These are phyloP conservation scores for Macaranga tanarius DNA, from an alignment of 441 rosid genomes.

Conservation along the genomic window DNA sequence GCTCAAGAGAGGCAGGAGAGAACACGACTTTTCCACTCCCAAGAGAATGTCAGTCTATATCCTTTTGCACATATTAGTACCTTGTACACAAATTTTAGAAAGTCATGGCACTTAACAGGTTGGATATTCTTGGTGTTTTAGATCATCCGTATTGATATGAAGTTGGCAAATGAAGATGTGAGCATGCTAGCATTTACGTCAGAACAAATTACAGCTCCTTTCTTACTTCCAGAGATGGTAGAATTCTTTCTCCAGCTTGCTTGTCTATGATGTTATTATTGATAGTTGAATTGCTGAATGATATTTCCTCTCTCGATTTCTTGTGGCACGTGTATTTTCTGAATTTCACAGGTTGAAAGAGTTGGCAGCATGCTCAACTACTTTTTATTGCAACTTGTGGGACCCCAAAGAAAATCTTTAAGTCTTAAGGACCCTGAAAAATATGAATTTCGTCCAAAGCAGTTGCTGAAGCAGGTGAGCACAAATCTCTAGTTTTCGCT, in stretches of 20 bases:
- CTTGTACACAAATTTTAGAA: neutral
- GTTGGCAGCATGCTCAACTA: conserved; percentile 98
- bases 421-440: conserved; percentile 93
- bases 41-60: conserved; percentile 73
- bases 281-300: neutral
- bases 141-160: conserved; percentile 95
- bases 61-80: neutral
- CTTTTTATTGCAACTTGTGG: conserved; percentile 94
- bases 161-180: conserved; percentile 98
- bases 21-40: conserved; percentile 86
- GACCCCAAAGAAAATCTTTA: conserved; percentile 94
- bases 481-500: conserved; percentile 9
- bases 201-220: conserved; percentile 92
- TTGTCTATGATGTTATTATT: neutral
- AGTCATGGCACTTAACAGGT: neutral
- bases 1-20: conserved; percentile 98
- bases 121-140: conserved; percentile 29
- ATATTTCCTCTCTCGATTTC: neutral
- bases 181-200: conserved; percentile 93
- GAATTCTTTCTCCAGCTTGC: conserved; percentile 1
- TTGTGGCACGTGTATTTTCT: neutral
- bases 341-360: conserved; percentile 75
- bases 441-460: conserved; percentile 94
- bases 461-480: conserved; percentile 90
- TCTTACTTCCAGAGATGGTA: conserved; percentile 99